phyloP scores from a whole-genome alignment of 257 asterid species.

The Solanum stenotomum region DNA sequence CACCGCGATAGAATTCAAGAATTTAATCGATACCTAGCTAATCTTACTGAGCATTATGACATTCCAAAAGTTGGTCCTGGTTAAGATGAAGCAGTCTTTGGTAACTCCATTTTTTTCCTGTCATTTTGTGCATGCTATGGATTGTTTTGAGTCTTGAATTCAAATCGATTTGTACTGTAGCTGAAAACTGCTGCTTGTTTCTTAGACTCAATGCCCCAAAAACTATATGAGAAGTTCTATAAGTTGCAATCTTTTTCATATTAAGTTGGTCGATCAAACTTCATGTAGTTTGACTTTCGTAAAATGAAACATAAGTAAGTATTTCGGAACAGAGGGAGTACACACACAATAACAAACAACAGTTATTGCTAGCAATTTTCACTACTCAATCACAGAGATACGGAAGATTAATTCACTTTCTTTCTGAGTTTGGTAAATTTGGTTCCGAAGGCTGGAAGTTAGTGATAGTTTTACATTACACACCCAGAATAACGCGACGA shows the following conservation, averaged over 20 bases:
- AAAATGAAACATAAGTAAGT: too few species aligned
- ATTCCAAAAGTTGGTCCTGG: slow-evolving; percentile 62
- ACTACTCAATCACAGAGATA: neutral
- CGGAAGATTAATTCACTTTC: neutral
- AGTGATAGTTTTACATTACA: neutral
- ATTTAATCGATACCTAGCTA: slow-evolving; percentile 41
- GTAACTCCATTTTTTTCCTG: neutral
- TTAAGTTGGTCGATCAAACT: too few species aligned
- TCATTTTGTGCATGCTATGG: neutral
- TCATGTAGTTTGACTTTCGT: too few species aligned
- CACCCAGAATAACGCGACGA: neutral
- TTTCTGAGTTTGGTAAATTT: neutral
- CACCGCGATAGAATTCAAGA: slow-evolving; percentile 44
- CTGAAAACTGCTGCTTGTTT: neutral
- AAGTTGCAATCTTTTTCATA: neutral
- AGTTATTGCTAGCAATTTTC: too few species aligned
- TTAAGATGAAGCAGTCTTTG: slow-evolving; percentile 3
- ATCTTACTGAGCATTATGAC: slow-evolving; percentile 45
- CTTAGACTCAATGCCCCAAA: neutral
- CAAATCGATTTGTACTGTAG: neutral
- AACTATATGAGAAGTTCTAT: too few species aligned
- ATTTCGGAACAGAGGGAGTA: too few species aligned
- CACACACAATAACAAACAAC: too few species aligned
- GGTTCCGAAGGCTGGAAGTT: neutral
- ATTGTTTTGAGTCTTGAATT: neutral